Conservation (phyloP, 1,284 basidiomycete species). For the Anthracocystis walkeri region DNA sequence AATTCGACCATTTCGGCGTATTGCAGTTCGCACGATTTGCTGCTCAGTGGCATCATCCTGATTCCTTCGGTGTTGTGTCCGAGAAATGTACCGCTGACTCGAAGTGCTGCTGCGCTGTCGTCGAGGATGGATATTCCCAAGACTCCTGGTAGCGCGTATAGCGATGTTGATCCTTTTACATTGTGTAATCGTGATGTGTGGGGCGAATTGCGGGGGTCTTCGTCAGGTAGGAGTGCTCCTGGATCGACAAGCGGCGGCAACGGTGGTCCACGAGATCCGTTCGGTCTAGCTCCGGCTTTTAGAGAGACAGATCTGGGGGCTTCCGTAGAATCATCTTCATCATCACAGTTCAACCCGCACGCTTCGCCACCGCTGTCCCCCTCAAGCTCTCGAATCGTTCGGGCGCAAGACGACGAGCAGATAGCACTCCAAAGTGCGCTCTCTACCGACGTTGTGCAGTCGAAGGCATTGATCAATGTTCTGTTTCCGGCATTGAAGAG, state of each 20-base stretch:
- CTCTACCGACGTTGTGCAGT: slow-evolving; percentile 48
- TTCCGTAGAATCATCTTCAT: slow-evolving; percentile 31
- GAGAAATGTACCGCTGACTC: slow-evolving; percentile 35
- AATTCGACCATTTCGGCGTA: slow-evolving; percentile 56
- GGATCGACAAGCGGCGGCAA: not conserved
- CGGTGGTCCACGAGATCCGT: slow-evolving; percentile 23
- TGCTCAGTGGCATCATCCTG: slow-evolving; percentile 51
- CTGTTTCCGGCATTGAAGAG: slow-evolving; percentile 51
- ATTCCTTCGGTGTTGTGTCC: slow-evolving; percentile 52
- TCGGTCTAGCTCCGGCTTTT: slow-evolving; percentile 34
- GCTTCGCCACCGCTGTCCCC: slow-evolving; percentile 48
- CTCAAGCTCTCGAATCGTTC: slow-evolving; percentile 21
- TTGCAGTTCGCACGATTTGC: slow-evolving; percentile 48
- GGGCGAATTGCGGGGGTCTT: slow-evolving; percentile 23
- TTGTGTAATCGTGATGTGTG: slow-evolving; percentile 34
- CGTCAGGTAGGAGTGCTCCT: not conserved
- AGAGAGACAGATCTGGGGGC: slow-evolving; percentile 19
- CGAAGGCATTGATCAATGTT: slow-evolving; percentile 43
- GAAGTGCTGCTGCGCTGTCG: slow-evolving; percentile 12
- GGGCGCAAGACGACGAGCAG: slow-evolving; percentile 42
- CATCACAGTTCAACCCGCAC: slow-evolving; percentile 23
- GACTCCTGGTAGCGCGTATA: slow-evolving; percentile 34
- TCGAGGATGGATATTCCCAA: slow-evolving; percentile 17
- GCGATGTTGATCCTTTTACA: slow-evolving; percentile 42
- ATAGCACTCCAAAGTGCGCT: slow-evolving; percentile 42